Evolutionary conservation across 257 asterid species (phyloP).

Genomic region (Apocynum venetum): DNA sequence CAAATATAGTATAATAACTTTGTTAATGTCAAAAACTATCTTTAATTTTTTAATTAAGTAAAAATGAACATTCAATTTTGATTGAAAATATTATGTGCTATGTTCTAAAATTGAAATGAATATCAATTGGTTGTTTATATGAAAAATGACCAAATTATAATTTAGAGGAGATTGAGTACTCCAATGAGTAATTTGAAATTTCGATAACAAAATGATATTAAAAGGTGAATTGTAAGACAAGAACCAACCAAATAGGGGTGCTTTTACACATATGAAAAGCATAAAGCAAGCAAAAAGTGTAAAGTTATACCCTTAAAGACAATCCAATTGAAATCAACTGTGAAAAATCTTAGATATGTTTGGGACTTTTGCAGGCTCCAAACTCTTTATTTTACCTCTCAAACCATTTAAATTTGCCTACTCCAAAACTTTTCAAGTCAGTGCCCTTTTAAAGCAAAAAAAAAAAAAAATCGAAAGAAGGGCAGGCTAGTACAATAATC

Average conservation of each 20-base stretch:
- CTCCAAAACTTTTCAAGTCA: neutral
- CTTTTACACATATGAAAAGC: neutral
- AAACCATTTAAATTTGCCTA: neutral
- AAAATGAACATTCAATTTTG: too few species aligned
- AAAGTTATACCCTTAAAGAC: neutral
- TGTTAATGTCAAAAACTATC: too few species aligned
- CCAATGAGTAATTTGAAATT: neutral
- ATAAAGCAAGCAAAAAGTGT: neutral
- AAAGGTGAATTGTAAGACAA: neutral
- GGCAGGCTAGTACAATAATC: neutral
- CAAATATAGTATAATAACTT: too few species aligned
- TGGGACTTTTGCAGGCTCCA: neutral
- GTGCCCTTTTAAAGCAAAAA: neutral
- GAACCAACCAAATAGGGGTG: neutral
- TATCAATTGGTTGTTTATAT: too few species aligned
- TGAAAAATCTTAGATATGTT: neutral
- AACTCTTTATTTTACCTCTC: slow-evolving; percentile 3
- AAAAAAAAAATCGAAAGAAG: neutral
- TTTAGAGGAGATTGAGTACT: too few species aligned
- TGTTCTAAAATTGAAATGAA: too few species aligned
- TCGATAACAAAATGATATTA: neutral
- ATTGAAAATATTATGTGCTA: too few species aligned
- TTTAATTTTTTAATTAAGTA: too few species aligned
- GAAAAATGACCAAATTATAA: too few species aligned
- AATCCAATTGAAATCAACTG: slow-evolving; percentile 1